phyloP scores from a whole-genome alignment of 495 filamentous ascomycete genomes.

The Neurospora sp. region DNA sequence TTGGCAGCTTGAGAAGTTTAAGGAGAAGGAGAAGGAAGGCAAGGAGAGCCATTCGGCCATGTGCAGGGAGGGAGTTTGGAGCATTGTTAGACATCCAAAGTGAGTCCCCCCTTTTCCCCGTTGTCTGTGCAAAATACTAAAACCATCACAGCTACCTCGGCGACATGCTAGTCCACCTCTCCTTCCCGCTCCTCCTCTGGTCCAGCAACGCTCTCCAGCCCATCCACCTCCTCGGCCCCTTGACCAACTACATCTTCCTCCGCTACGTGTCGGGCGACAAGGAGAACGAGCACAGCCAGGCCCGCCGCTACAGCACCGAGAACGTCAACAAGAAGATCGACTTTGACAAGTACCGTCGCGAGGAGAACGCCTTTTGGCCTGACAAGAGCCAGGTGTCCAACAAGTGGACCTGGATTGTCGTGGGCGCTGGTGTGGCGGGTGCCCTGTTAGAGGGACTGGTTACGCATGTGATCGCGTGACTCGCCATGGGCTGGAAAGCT shows the following conservation, averaged over 20 bases:
- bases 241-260: slow-evolving; percentile 49
- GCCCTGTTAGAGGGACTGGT: slow-evolving; percentile 17
- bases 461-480: neutral
- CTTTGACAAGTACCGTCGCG: slow-evolving; percentile 33
- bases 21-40: slow-evolving; percentile 12
- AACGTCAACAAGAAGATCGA: slow-evolving; percentile 41
- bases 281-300: slow-evolving; percentile 41
- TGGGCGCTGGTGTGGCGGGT: slow-evolving; percentile 32
- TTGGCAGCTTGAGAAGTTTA: slow-evolving; percentile 35
- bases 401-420: slow-evolving; percentile 43
- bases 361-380: slow-evolving; percentile 52
- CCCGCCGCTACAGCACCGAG: slow-evolving; percentile 34
- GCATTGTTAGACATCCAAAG: slow-evolving; percentile 51
- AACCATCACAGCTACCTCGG: slow-evolving; percentile 49
- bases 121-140: no score
- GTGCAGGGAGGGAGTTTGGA: slow-evolving; percentile 46
- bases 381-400: slow-evolving; percentile 34
- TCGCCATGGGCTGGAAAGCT: neutral
- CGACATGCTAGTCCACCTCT: slow-evolving; percentile 43
- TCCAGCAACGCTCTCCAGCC: slow-evolving; percentile 41
- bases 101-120: slow-evolving; percentile 30
- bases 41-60: slow-evolving; percentile 18
- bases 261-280: slow-evolving; percentile 45
- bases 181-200: slow-evolving; percentile 40
- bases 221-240: slow-evolving; percentile 40